phyloP scores from a whole-genome alignment of 2,329 filamentous ascomycete species.

The Microcyclosporella mali region DNA sequence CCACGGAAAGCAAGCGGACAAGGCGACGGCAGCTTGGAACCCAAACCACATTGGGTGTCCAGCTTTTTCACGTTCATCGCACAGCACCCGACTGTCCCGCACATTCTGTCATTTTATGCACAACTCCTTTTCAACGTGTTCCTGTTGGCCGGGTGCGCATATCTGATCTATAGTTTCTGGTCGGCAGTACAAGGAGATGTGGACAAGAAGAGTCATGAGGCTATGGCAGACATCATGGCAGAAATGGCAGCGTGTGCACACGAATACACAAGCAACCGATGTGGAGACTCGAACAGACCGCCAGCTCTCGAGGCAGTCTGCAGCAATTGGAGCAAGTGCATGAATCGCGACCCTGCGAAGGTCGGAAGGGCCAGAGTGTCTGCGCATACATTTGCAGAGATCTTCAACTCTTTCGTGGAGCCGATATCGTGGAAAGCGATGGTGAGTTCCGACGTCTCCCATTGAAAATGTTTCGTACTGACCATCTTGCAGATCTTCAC shows the following conservation, averaged over 20 bases:
- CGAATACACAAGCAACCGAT: constrained; percentile 71
- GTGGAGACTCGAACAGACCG: constrained; percentile 57
- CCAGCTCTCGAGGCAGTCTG: constrained; percentile 71
- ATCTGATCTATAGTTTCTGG: constrained; percentile 64
- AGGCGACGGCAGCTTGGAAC: constrained; percentile 10
- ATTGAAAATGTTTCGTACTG: constrained; percentile 32
- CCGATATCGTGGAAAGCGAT: constrained; percentile 81
- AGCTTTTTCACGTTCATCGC: constrained; percentile 58
- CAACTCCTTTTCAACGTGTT: constrained; percentile 62
- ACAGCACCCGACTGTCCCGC: constrained; percentile 58
- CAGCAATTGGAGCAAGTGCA: constrained; percentile 77
- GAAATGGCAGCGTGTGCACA: constrained; percentile 68
- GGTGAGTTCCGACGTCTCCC: constrained; percentile 37
- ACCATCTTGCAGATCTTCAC: constrained; percentile 38
- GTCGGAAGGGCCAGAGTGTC: constrained; percentile 75
- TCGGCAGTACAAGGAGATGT: constrained; percentile 69
- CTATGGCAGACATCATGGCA: constrained; percentile 58
- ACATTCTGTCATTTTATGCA: constrained; percentile 60
- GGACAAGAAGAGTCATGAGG: constrained; percentile 61
- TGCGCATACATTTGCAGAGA: constrained; percentile 81
- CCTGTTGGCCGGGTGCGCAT: constrained; percentile 53
- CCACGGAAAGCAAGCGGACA: constrained; percentile 24
- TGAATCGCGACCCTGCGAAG: constrained; percentile 72
- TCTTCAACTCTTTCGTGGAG: constrained; percentile 90
- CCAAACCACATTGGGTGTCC: constrained; percentile 27